These are phyloP conservation scores for Phytophthora europaea DNA, from an alignment of 352 stramenopile genomes.

Conservation along the genomic window DNA sequence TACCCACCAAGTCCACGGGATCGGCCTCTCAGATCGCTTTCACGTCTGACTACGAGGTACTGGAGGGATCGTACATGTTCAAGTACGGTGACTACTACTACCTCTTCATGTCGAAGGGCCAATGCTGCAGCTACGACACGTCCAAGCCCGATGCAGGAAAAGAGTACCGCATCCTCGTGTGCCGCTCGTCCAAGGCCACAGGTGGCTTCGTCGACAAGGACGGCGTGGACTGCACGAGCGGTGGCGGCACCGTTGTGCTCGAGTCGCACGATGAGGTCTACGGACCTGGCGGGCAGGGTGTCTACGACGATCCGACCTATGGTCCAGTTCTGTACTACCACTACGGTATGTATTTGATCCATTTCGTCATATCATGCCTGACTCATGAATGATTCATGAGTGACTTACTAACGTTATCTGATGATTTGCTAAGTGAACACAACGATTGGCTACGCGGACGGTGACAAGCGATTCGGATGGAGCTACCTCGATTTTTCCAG, in stretches of 20 bases:
- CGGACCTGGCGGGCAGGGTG: constrained; percentile 51
- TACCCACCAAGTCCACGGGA: constrained; percentile 17
- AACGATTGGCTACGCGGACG: constrained; percentile 46
- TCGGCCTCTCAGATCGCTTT: constrained; percentile 31
- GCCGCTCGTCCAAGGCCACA: constrained; percentile 40
- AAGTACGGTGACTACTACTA: constrained; percentile 50
- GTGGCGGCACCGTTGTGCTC: constrained; percentile 51
- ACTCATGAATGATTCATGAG: too few relatives aligned
- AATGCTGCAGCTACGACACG: constrained; percentile 47
- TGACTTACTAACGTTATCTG: not conserved
- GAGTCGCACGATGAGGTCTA: constrained; percentile 54
- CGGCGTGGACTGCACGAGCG: constrained; percentile 36
- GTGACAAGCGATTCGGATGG: constrained; percentile 54
- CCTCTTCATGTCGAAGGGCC: constrained; percentile 53
- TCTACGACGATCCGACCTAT: constrained; percentile 55
- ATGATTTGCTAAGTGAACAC: constrained; percentile 44
- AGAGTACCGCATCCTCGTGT: constrained; percentile 60
- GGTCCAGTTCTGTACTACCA: constrained; percentile 62
- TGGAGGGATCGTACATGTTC: constrained; percentile 57
- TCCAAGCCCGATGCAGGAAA: constrained; percentile 39
- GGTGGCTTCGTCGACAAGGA: constrained; percentile 47
- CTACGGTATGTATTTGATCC: constrained; percentile 40
- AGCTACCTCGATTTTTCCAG: constrained; percentile 55
- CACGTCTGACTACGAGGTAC: constrained; percentile 36
- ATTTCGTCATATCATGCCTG: not conserved